Base-by-base conservation (phyloP, 2,329 filamentous ascomycete genomes). In the Botryotinia globosa region DNA sequence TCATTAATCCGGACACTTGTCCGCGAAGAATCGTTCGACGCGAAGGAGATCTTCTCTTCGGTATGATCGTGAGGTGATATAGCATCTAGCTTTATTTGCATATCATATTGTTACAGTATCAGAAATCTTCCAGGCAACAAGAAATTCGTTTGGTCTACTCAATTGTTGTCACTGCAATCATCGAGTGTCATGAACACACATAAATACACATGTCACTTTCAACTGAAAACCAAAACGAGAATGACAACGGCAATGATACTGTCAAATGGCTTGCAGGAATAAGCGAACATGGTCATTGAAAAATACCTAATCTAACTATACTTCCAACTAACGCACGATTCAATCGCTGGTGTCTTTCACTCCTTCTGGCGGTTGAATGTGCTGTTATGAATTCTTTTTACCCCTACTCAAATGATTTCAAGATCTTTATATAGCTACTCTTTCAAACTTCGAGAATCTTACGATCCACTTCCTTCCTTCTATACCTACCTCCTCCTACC, bases 21-120 rank as follows among this genome's bases (percentile, higher is more conserved):
- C 20, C 45, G 45, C 3, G 3, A 22, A 4, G 9, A 9, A 6
- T 22, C 18, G 2, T 1, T 7, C 1, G 2, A 2, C 3, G 7
- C 20, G 22, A 22, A 45, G 18, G 8, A 45, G 20, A 22, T 4
- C 0, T 3, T 9, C 44, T 45, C 44, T 45, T 45, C 18, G 20
- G 44, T 7, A 45, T 22, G 7, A 9, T 22, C 20, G 18, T 22
- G 20, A 20, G 44, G 8, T 45, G 2, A 9, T 45, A 20, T 8
- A 45, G 44, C 8, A 45, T 22, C 18, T 45, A 45, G 44, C 44
- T 48, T 48, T 48, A 48, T 22, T 48, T 22, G 8, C 6, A 48
- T 8, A 48, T 48, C 12, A 6, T 14, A 3, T 54, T n/a, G 1
- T 7, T n/a, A 14, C 6, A n/a, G 25, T 16, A n/a, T n/a, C 22